Conservation (phyloP, 805 yeast species). For the Brettanomyces bruxellensis region DNA sequence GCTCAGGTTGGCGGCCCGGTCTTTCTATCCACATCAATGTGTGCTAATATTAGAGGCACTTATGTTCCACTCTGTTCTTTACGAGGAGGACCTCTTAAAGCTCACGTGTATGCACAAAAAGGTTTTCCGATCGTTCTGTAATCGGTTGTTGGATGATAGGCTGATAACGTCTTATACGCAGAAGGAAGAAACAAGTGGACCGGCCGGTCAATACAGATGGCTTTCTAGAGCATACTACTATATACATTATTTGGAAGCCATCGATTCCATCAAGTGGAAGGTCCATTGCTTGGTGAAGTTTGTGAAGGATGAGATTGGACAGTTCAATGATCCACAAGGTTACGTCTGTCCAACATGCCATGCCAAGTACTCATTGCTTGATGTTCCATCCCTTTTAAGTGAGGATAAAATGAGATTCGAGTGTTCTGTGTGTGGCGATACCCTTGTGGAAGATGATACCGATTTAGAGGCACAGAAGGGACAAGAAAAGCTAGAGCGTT, state of each 20-base stretch:
- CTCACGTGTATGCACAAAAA: slow-evolving; percentile 78
- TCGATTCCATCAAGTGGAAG: slow-evolving; percentile 95
- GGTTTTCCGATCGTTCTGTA: slow-evolving; percentile 75
- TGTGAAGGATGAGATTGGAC: slow-evolving; percentile 75
- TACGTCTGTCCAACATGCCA: slow-evolving; percentile 84
- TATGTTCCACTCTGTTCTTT: slow-evolving; percentile 76
- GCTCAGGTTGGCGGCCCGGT: slow-evolving; percentile 72
- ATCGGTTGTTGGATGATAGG: slow-evolving; percentile 76
- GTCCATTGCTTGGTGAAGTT: slow-evolving; percentile 76
- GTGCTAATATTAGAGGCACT: slow-evolving; percentile 82
- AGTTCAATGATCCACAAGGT: slow-evolving; percentile 87
- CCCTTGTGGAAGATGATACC: slow-evolving; percentile 79
- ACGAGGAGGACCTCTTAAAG: slow-evolving; percentile 84
- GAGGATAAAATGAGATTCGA: slow-evolving; percentile 74
- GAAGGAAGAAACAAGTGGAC: slow-evolving; percentile 44
- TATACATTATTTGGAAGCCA: slow-evolving; percentile 85
- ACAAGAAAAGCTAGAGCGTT: slow-evolving; percentile 70
- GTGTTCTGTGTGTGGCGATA: slow-evolving; percentile 76
- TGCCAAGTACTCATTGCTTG: slow-evolving; percentile 73
- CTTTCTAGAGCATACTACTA: slow-evolving; percentile 71
- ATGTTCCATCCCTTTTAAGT: slow-evolving; percentile 74
- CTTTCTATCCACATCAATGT: slow-evolving; percentile 80
- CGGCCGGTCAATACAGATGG: slow-evolving; percentile 41
- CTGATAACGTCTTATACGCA: slow-evolving; percentile 63
- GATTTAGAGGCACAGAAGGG: slow-evolving; percentile 72